Evolutionary conservation across 345 rosid species (phyloP), one percentile per base, ranked within the genome.

Genomic region (Eucalyptus shirleyi): DNA sequence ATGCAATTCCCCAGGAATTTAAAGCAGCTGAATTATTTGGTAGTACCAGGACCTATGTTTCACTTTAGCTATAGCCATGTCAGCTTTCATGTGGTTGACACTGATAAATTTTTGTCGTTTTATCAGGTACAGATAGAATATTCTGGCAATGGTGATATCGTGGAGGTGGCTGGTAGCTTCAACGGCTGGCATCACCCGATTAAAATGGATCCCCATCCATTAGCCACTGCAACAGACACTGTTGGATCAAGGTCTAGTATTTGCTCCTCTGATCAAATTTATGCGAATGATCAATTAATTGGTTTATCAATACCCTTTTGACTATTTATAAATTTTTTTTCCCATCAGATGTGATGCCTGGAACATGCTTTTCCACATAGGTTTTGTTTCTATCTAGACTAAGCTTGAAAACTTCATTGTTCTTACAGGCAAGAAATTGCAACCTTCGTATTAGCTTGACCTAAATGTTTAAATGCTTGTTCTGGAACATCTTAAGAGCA

Each of bases 101-200:
- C 86, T 50, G 47, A 47, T 47, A 88, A 86, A 69, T 86, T 40
- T 51, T 40, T 87, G 50, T 49, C 8, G 15, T 90, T 72, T 92
- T 82, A 53, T 89, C 93, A 98, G 99, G 97, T 97, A 91, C 90
- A 93, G 93, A 91, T 98, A 89, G 94, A 93, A 40, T 97, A 94
- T 90, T 87, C 88, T 59, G 99, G 99, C 88, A 96, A 96, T 40
- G 96, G 98, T 91, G 95, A 96, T 87, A 94, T 91, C 87, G 99
- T 97, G 94, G 99, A 98, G 94, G 96, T 97, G 86, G 91, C 98
- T 44, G 99, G 99, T 81, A 95, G 99, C 92, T 98, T 98, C 92
- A 98, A 95, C 87, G 99, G 99, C 55, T 98, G 99, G 99, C 95
- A 95, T 91, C 96, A 95, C 87, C 92, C 89, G 53, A 94, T 98